A percentile compares a stretch with the other conserved stretches of the same genome.
These are phyloP conservation scores for Astragalus glycyphyllos DNA, from an alignment of 306 rosid genomes.

Conservation along the genomic window DNA sequence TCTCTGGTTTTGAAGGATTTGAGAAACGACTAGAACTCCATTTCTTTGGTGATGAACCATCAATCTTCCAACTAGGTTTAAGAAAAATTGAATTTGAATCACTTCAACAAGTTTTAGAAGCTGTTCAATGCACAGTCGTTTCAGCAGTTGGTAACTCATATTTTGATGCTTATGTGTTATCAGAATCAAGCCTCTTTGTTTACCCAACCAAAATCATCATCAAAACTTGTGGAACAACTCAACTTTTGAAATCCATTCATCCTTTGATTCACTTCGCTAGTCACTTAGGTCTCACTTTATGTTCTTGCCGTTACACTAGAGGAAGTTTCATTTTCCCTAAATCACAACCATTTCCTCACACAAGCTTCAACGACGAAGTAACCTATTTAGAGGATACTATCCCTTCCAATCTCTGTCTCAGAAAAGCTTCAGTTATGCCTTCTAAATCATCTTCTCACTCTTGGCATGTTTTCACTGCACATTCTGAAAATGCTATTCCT, in stretches of 20 bases:
- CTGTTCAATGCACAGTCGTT: conserved; percentile 91
- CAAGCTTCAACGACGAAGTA: conserved; percentile 86
- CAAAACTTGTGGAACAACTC: conserved; percentile 99
- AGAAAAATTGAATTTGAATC: conserved; percentile 69
- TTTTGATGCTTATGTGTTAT: conserved; percentile 87
- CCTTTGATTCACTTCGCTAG: conserved; percentile 77
- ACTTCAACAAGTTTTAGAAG: conserved; percentile 66
- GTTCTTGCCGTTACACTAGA: conserved; percentile 82
- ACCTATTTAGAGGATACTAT: conserved; percentile 62
- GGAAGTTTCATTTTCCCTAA: conserved; percentile 90
- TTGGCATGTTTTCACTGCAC: conserved; percentile 93
- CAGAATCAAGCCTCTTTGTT: conserved; percentile 96
- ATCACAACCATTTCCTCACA: conserved; percentile 85
- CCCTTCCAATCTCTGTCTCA: conserved; percentile 66
- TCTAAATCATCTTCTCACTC: conserved; percentile 74
- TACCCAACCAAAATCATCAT: conserved; percentile 94
- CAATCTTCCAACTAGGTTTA: conserved; percentile 57
- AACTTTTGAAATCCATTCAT: conserved; percentile 82
- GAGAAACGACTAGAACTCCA: conserved; percentile 94
- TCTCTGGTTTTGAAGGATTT: conserved; percentile 90
- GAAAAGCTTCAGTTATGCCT: conserved; percentile 92
- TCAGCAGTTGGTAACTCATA: conserved; percentile 84
- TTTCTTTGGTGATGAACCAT: conserved; percentile 83
- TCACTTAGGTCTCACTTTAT: conserved; percentile 62
- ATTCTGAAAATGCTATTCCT: conserved; percentile 1